These are phyloP conservation scores for Juncus inflexus DNA, from an alignment of 176 grass and related monocot genomes.

Conservation along the genomic window DNA sequence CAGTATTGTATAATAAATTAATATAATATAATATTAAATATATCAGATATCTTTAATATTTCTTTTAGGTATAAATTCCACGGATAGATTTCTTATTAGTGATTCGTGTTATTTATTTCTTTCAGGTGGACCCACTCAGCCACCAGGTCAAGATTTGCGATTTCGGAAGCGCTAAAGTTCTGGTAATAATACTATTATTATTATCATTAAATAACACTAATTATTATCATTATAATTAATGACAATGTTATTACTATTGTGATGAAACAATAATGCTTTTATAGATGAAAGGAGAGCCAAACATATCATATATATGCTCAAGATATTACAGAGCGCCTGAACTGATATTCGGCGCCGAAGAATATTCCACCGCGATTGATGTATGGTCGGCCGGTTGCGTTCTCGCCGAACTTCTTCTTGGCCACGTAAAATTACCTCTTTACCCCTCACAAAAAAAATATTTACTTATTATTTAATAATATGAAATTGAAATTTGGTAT, in stretches of 20 bases:
- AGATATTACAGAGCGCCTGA: conserved; percentile 64
- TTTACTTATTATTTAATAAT: conserved; percentile 7
- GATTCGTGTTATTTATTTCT: neutral
- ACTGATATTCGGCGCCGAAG: conserved; percentile 63
- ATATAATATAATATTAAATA: neutral
- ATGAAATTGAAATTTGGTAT: conserved; percentile 2
- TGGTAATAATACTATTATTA: conserved; percentile 38
- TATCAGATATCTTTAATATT: neutral
- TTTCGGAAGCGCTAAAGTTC: conserved; percentile 72
- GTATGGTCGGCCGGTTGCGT: conserved; percentile 72
- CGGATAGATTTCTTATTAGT: neutral
- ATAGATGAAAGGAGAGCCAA: conserved; percentile 55
- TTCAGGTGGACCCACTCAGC: conserved; percentile 55
- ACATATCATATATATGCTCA: conserved; percentile 75
- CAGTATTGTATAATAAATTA: neutral
- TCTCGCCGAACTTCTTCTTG: conserved; percentile 63
- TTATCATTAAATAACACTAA: neutral
- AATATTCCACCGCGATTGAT: conserved; percentile 69
- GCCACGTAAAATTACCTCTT: conserved; percentile 41
- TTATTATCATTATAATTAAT: conserved; percentile 11
- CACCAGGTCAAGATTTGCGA: conserved; percentile 65
- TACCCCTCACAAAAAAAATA: neutral
- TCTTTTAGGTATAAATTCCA: neutral
- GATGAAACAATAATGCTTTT: conserved; percentile 9
- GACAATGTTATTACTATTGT: neutral